Conservation (phyloP, 1,139 yeast genomes). For the Geotrichum phurueaensis region DNA sequence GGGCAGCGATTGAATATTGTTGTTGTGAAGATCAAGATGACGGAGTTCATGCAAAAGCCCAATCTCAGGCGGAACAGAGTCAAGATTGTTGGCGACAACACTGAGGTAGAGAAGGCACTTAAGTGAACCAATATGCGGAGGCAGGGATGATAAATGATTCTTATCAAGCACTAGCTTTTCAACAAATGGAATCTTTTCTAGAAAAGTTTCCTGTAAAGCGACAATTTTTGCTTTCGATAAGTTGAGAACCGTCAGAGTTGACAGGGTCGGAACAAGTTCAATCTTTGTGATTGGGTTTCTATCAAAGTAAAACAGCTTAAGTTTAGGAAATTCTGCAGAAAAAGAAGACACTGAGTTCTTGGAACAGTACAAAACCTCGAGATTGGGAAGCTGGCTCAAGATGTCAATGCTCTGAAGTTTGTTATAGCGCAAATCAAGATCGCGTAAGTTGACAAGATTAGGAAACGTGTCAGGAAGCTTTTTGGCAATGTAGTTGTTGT, state of each 20-base stretch:
- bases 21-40: constrained; percentile 75
- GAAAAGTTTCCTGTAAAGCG: constrained; percentile 59
- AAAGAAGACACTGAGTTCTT: constrained; percentile 74
- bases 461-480: constrained; percentile 51
- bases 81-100: constrained; percentile 67
- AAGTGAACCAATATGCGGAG: constrained; percentile 60
- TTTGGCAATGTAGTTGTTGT: constrained; percentile 64
- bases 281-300: constrained; percentile 79
- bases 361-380: constrained; percentile 69
- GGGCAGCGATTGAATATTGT: constrained; percentile 70
- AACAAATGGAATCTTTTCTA: constrained; percentile 56
- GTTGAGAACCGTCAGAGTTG: constrained; percentile 64
- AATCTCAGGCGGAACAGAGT: constrained; percentile 63
- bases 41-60: constrained; percentile 57
- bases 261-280: constrained; percentile 51
- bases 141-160: constrained; percentile 74
- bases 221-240: constrained; percentile 79
- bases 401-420: constrained; percentile 58
- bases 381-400: constrained; percentile 55
- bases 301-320: constrained; percentile 45
- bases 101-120: constrained; percentile 60
- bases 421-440: constrained; percentile 76
- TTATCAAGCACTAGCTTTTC: constrained; percentile 74
- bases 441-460: constrained; percentile 52
- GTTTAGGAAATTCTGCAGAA: constrained; percentile 41